These are phyloP conservation scores for Diaporthe ampelina DNA, from an alignment of 2,329 filamentous ascomycete species.

Conservation along the genomic window DNA sequence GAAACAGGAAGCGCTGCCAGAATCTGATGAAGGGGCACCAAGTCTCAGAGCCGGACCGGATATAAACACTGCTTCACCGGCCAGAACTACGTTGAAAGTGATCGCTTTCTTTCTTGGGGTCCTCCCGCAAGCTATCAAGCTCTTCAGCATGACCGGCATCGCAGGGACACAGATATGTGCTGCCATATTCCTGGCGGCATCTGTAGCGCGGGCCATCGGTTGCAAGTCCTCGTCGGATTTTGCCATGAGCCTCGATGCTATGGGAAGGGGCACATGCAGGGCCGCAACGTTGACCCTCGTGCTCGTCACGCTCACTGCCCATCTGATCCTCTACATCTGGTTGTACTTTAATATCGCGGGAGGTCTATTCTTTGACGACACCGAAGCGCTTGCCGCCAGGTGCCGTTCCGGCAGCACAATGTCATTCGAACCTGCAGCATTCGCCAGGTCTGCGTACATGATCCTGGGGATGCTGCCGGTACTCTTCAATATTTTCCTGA, in stretches of 20 bases:
- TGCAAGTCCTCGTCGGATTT: neutral
- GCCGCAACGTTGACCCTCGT: too few species aligned
- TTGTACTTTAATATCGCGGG: neutral
- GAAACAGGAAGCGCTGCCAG: too few species aligned
- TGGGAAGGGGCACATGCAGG: too few species aligned
- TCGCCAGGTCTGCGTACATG: neutral
- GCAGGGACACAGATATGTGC: neutral
- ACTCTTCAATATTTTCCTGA: neutral
- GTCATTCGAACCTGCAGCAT: neutral
- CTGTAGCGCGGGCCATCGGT: neutral
- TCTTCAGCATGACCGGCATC: slow-evolving; percentile 1
- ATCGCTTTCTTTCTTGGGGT: neutral
- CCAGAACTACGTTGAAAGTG: neutral
- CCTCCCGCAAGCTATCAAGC: neutral
- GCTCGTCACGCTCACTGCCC: neutral
- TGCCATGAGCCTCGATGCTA: neutral
- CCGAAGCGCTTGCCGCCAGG: neutral
- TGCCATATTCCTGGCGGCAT: neutral
- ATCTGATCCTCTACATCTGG: neutral
- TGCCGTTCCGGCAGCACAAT: neutral
- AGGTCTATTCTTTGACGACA: neutral
- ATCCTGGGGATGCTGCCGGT: neutral
- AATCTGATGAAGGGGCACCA: too few species aligned
- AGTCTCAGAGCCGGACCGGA: too few species aligned
- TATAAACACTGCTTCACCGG: too few species aligned